Evolutionary conservation across 495 filamentous ascomycete genomes (phyloP), one percentile per base, ranked within the genome.

Genomic region (Trichoderma asperelloides): DNA sequence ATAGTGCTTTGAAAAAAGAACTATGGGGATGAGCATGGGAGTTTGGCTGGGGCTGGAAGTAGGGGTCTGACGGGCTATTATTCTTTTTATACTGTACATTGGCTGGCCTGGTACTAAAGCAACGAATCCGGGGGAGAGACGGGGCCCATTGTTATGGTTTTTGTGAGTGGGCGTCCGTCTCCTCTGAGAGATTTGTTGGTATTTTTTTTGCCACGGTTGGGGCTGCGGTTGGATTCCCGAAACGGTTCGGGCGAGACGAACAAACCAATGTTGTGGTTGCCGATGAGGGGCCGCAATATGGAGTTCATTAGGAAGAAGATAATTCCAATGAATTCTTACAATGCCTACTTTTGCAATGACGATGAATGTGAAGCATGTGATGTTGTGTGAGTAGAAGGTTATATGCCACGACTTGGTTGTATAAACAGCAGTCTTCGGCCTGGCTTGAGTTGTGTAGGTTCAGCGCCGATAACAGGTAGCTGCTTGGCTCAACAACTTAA

Each of bases 1-100:
- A 67, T 70, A 63, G 37, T 64, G 65, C 51, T 37, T 37, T 69
- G 41, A 45, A 23, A 47, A 66, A n/a, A 25, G 18, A 30, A 27
- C 45, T 57, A 41, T 16, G 40, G 41, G 37, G 33, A 65, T 43
- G 63, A 43, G 43, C 15, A n/a, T 65, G 18, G 63, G 63, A 65
- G 63, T 49, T 65, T 41, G 64, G 30, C 33, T 18, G 55, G 55
- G 21, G 21, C 27, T 9, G 64, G 15, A 43, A 47, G 47, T 51
- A 51, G 47, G 47, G 37, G 12, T 65, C 64, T 64, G 21, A 65
- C 21, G 9, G 55, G 55, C 25, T 30, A 12, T 47, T 37, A 37
- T 51, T 5, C 15, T 18, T 60, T 60, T 30, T 13, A 28, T 25
- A 57, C 27, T 60, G 55, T 60, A 60, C 55, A 60, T 60, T 60